phyloP scores from a whole-genome alignment of 2,329 filamentous ascomycete genomes.

The Pyrenochaeta sp. region DNA sequence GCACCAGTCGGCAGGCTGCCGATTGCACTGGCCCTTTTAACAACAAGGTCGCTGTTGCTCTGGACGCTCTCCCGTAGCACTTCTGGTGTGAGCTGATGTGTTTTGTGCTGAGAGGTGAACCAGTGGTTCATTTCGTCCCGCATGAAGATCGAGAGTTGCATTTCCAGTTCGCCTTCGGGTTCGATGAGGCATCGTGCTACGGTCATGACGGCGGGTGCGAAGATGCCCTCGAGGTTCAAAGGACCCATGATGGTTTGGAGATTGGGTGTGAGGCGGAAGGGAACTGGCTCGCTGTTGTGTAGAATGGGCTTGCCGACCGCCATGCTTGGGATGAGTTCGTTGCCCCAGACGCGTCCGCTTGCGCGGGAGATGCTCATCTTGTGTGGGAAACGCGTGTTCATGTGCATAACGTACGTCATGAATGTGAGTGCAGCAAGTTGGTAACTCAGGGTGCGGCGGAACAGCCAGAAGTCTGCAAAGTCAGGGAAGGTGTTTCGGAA shows the following conservation, averaged over 20 bases:
- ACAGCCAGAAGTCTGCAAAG: conserved; percentile 96
- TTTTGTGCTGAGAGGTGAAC: conserved; percentile 82
- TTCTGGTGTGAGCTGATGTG: conserved; percentile 60
- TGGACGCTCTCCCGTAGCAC: conserved; percentile 82
- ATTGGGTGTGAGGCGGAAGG: conserved; percentile 96
- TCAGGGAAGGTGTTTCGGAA: conserved; percentile 88
- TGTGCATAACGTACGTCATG: conserved; percentile 98
- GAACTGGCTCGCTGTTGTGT: conserved; percentile 93
- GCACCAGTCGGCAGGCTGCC: conserved; percentile 75
- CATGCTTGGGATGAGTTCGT: conserved; percentile 91
- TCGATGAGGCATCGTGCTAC: conserved; percentile 94
- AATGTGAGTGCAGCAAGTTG: conserved; percentile 94
- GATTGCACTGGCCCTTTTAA: conserved; percentile 86
- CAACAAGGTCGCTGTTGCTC: conserved; percentile 86
- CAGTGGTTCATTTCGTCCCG: conserved; percentile 98
- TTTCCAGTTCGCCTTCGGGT: conserved; percentile 82
- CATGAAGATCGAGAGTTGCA: conserved; percentile 92
- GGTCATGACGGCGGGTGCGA: conserved; percentile 93
- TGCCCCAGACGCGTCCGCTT: conserved; percentile 94
- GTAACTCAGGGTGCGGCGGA: conserved; percentile 96
- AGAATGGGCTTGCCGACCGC: conserved; percentile 84
- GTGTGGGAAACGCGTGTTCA: conserved; percentile 93
- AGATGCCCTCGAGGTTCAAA: conserved; percentile 94
- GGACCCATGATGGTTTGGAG: conserved; percentile 96
- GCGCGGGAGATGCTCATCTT: conserved; percentile 91